Evolutionary conservation across 371 early-diverging fungal species (phyloP), one percentile per base, ranked within the genome.

Genomic region (Saksenaea vasiformis): DNA sequence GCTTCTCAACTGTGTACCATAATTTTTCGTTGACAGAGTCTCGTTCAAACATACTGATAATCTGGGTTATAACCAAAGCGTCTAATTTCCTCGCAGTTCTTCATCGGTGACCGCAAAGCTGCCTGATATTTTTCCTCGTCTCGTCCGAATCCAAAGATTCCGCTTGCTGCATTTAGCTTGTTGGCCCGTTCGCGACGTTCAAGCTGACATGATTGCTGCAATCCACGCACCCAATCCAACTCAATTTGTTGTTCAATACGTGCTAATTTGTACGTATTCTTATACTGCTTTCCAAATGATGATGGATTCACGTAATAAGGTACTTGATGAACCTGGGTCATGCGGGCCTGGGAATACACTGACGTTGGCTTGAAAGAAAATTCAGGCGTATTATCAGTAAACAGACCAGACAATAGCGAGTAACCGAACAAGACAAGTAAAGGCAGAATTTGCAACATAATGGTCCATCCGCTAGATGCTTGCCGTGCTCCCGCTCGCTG

Each of bases 221-320:
- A 60, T 7, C 68, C 70, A n/a, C 72, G 73, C 13, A 72, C 71
- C 74, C 74, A 77, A 47, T 76, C 77, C 13, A 67, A 44, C 39
- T 76, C 77, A 5, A 81, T 72, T 38, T 81, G 75, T 41, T 81
- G 70, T 53, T 81, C 82, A 1, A 81, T 64, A 10, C 70, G 70
- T 13, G 63, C 56, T 39, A 81, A 54, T 27, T 73, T 81, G 27
- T 73, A 59, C 8, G 43, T 53, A 35, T 64, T 72, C n/a, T 72
- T 34, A 7, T 72, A 67, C 14, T 69, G 67, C 9, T 72, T 44
- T 26, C 59, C 38, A 15, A 81, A 81, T 2, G 73, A 54, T 3
- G 66, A 64, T 26, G 78, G 78, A n/a, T 78, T 77, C 17, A 81
- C 82, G 63, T 73, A 81, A 47, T 78, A 81, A 11, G 71, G 77